Evolutionary conservation across 192 early-diverging fungal species (phyloP), one percentile per base, ranked within the genome.

Genomic region (Phlyctochytrium bullatum): DNA sequence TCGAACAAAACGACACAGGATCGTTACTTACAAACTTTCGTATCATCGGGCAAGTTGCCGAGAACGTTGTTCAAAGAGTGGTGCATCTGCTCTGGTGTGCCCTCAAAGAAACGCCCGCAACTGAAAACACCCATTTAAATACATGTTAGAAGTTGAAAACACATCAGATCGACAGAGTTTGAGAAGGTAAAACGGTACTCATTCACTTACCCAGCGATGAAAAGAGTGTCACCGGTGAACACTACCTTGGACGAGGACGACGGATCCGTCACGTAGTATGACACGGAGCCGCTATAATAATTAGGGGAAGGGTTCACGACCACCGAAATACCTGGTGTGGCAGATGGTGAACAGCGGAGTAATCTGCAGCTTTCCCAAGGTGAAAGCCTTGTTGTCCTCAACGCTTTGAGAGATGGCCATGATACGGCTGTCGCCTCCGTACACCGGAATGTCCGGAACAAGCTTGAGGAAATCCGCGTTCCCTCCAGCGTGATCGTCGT

Each of bases 81-180:
- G 76, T 92, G 75, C 96, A 98, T 97, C 51, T 95, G 88, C 32
- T 78, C 69, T 0, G 91, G 80, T 0, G 88, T 89, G 14, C 94
- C 96, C 71, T 98, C 96, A 76, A 98, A 98, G 71, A 98, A 94
- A 24, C 88, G 72, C 2, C 96, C 96, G 71, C 94, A 97, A 62
- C n/a, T n/a, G n/a, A n/a, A n/a, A n/a, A n/a, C n/a, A n/a, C n/a
- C n/a, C n/a, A n/a, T n/a, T n/a, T n/a, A n/a, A n/a, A n/a, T n/a
- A n/a, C n/a, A n/a, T n/a, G n/a, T n/a, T n/a, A n/a, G n/a, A n/a
- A n/a, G n/a, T n/a, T n/a, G n/a, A n/a, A n/a, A n/a, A n/a, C n/a
- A n/a, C n/a, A n/a, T n/a, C n/a, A n/a, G n/a, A n/a, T n/a, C n/a
- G n/a, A n/a, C n/a, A n/a, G n/a, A n/a, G n/a, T n/a, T n/a, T n/a